Evolutionary conservation across 768 basidiomycete genomes (phyloP), one percentile per base, ranked within the genome.

Genomic region (Cyathus striatus): DNA sequence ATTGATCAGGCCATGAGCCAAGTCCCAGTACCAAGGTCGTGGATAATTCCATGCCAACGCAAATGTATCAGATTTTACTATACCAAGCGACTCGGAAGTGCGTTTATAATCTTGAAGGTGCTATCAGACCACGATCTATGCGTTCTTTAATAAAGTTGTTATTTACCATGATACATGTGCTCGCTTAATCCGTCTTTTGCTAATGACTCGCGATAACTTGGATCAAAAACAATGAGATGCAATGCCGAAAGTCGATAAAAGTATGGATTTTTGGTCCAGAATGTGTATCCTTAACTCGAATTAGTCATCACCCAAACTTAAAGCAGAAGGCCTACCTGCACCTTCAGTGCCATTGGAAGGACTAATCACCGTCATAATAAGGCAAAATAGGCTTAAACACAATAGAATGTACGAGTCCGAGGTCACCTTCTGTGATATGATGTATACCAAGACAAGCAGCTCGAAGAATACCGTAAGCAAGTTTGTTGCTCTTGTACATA

Each of bases 191-290:
- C 70, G 42, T 74, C 73, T 22, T 68, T 62, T 10, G 60, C 42
- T 5, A 75, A 37, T 16, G 63, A 59, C 10, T 58, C 46, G 23
- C 67, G 59, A 44, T 66, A 68, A 10, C 56, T 46, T 1, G 46
- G 42, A 23, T 61, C 60, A 38, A 73, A 75, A 1, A 67, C 52
- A n/a, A 70, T 59, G 1, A 55, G 52, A 44, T 69, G 68, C 10
- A 75, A 59, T 10, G 58, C 43, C 21, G 62, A 58, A 38, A 74
- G 59, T n/a, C 62, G 58, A 41, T 64, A 55, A 45, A 66, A 76
- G 41, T 59, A 47, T 0, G 17, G 5, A 44, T 71, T 64, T 3
- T 55, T 54, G 1, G 66, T 63, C 62, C 64, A 69, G 43, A 68
- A 70, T 2, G 66, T 53, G 47, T 65, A 75, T 2, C 64, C 72